phyloP scores from a whole-genome alignment of 768 basidiomycete genomes.

The Leccinum arenicola region DNA sequence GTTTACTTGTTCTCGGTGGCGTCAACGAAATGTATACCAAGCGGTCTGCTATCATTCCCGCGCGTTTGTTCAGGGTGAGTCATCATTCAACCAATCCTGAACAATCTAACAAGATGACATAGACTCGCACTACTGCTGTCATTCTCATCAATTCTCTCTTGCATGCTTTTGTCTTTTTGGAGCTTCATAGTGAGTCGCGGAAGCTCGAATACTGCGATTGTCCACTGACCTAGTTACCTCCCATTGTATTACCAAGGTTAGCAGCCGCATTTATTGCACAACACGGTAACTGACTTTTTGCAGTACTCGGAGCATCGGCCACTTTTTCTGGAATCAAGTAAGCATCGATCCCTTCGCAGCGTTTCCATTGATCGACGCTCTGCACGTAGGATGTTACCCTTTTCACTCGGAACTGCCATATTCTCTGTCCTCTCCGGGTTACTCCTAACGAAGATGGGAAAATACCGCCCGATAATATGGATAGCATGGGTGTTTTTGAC shows the following conservation, averaged over 20 bases:
- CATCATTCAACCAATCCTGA: background rate
- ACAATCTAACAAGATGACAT: background rate
- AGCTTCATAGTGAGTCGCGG: constrained; percentile 29
- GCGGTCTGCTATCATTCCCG: constrained; percentile 69
- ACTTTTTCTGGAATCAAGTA: constrained; percentile 67
- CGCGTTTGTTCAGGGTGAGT: constrained; percentile 66
- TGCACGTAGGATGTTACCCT: constrained; percentile 65
- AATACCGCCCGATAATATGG: constrained; percentile 66
- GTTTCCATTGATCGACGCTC: background rate
- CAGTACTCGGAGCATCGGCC: constrained; percentile 67
- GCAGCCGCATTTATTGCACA: background rate
- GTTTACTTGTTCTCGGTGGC: constrained; percentile 48
- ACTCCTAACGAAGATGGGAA: constrained; percentile 52
- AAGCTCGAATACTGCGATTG: background rate
- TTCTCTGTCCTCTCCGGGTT: constrained; percentile 57
- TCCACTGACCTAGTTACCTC: constrained; percentile 45
- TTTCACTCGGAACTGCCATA: constrained; percentile 56
- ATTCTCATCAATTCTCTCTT: constrained; percentile 57
- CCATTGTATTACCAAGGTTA: constrained; percentile 69
- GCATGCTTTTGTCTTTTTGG: constrained; percentile 65
- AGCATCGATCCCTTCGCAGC: constrained; percentile 7
- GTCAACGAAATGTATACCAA: constrained; percentile 62
- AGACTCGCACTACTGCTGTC: constrained; percentile 71
- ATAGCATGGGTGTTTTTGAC: constrained; percentile 51
- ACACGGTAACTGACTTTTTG: constrained; percentile 9